Evolutionary conservation across 306 rosid genomes (phyloP), one percentile per base, ranked within the genome.

Genomic region (Vicia sativa): DNA sequence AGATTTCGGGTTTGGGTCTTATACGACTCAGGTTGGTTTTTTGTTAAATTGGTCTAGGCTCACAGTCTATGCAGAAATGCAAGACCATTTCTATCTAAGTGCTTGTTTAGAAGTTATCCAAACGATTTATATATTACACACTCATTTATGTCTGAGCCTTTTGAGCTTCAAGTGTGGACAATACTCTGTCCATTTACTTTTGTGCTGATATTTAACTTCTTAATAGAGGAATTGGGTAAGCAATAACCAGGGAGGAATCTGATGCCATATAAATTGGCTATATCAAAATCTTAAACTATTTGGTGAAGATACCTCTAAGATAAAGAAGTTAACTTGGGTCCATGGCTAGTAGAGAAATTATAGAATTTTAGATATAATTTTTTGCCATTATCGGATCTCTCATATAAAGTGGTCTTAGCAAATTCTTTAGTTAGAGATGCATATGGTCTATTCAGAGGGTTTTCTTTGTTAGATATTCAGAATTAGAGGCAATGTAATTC

Each of bases 301-400:
- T 37, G 28, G 48, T 60, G 31, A 35, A 60, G 26, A 60, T 59
- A 58, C 44, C 44, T 34, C 26, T 34, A 58, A 60, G 29, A 15
- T 37, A 60, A 14, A 37, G 6, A 67, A 55, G 43, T 44, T 23
- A 44, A 39, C 31, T 59, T 44, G 35, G 7, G 26, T 34, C 75
- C 60, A 12, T 44, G 59, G 46, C 12, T 10, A 16, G 42, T 58
- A 14, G 9, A 57, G 13, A 58, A 29, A 7, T 43, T 46, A 26
- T 43, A 29, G 3, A 28, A 15, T 15, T 38, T 29, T 2, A 43
- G 45, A 11, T 8, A 44, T 12, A 8, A 15, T 56, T 16, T 70
- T 16, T 14, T 68, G 29, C 31, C 41, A 7, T 11, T 43, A 18
- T 16, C 25, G 8, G 18, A 14, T 39, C 42, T 69, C 7, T 21